A percentile compares a stretch with the other conserved stretches of the same genome.
These are phyloP conservation scores for Blastobotrys peoriensis DNA, from an alignment of 805 yeast genomes.

Conservation along the genomic window DNA sequence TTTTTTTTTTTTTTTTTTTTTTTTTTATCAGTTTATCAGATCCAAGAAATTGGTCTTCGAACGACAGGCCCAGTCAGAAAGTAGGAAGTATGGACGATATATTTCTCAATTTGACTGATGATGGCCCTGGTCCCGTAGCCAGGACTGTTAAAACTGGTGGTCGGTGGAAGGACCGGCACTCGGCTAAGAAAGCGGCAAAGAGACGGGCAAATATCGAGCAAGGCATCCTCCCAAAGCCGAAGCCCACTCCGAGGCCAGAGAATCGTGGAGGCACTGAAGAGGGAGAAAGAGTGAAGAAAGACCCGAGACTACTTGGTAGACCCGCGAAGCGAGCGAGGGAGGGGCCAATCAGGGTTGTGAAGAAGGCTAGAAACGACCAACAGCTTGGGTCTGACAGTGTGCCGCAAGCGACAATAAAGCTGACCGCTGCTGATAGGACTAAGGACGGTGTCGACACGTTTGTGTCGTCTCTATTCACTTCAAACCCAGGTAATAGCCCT, in stretches of 20 bases:
- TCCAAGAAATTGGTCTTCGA: no score
- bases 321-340: neutral
- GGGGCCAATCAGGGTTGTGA: neutral
- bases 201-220: slow-evolving; percentile 2
- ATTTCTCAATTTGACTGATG: neutral
- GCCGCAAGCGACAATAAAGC: neutral
- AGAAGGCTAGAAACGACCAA: neutral
- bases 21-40: neutral
- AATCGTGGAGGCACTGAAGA: neutral
- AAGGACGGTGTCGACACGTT: slow-evolving; percentile 46
- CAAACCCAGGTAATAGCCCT: slow-evolving; percentile 47
- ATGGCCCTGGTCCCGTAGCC: neutral
- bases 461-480: slow-evolving; percentile 80
- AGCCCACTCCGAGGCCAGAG: slow-evolving; percentile 1
- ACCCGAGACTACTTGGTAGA: no score
- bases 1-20: neutral
- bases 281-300: neutral
- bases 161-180: slow-evolving; percentile 75
- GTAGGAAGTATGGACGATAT: neutral
- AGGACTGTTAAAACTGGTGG: slow-evolving; percentile 47
- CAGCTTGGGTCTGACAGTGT: neutral
- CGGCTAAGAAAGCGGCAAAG: slow-evolving; percentile 38
- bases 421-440: slow-evolving; percentile 1
- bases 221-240: neutral
- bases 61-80: neutral